phyloP scores from a whole-genome alignment of 805 yeast species.

The Suhomyces vadensis region DNA sequence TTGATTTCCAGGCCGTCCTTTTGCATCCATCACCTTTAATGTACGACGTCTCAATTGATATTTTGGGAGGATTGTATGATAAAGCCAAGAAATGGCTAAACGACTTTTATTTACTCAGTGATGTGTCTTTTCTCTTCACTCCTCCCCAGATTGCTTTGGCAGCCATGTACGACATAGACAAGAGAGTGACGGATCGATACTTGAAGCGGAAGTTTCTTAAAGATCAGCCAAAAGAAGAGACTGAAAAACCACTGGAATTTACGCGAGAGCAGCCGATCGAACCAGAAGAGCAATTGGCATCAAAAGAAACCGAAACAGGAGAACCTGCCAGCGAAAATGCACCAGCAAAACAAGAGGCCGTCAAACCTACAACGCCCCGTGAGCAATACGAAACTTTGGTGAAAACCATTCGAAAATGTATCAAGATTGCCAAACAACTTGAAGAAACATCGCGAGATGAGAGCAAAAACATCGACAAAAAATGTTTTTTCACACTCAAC shows the following conservation, averaged over 20 bases:
- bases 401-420: slow-evolving; percentile 50
- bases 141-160: slow-evolving; percentile 97
- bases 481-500: slow-evolving; percentile 60
- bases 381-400: slow-evolving; percentile 48
- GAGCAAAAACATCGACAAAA: slow-evolving; percentile 62
- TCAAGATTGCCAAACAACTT: slow-evolving; percentile 42
- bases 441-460: slow-evolving; percentile 57
- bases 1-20: slow-evolving; percentile 73
- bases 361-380: slow-evolving; percentile 13
- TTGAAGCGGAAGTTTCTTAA: slow-evolving; percentile 59
- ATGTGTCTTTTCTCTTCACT: slow-evolving; percentile 73
- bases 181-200: slow-evolving; percentile 63
- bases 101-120: slow-evolving; percentile 67
- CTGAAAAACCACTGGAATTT: slow-evolving; percentile 7
- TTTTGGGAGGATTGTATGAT: slow-evolving; percentile 70
- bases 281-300: slow-evolving; percentile 15
- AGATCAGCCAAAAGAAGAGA: slow-evolving; percentile 6
- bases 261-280: slow-evolving; percentile 4
- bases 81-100: slow-evolving; percentile 63
- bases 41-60: slow-evolving; percentile 50
- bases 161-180: slow-evolving; percentile 69
- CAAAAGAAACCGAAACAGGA: slow-evolving; percentile 13
- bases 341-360: slow-evolving; percentile 12
- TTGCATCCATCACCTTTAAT: slow-evolving; percentile 42
- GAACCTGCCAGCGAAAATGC: slow-evolving; percentile 13